Evolutionary conservation across 805 yeast species (phyloP).

Genomic region (Yamadazyma takamatsuzukensis): DNA sequence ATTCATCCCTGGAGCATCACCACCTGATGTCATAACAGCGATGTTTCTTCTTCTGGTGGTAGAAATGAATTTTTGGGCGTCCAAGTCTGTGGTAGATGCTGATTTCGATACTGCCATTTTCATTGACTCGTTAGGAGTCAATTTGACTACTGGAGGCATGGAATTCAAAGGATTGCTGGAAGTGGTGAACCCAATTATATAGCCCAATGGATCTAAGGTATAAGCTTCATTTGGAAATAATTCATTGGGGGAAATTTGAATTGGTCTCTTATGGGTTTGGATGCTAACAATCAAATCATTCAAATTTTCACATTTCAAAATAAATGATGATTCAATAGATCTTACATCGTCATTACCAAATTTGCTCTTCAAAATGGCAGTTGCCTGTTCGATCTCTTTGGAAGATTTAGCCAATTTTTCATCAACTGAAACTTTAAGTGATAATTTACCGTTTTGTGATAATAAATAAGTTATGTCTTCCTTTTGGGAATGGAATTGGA

Average conservation of each 20-base stretch:
- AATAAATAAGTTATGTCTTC: slow-evolving; percentile 18
- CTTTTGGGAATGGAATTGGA: slow-evolving; percentile 19
- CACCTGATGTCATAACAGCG: slow-evolving; percentile 98
- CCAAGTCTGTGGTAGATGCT: slow-evolving; percentile 10
- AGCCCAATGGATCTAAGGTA: slow-evolving; percentile 80
- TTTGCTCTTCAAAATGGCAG: slow-evolving; percentile 15
- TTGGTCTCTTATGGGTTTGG: slow-evolving; percentile 3
- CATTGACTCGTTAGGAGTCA: slow-evolving; percentile 15
- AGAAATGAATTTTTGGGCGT: slow-evolving; percentile 12
- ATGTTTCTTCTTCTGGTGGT: slow-evolving; percentile 48
- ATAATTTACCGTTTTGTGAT: slow-evolving; percentile 18
- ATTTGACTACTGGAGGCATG: slow-evolving; percentile 38
- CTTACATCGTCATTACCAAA: slow-evolving; percentile 45
- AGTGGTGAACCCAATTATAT: slow-evolving; percentile 74
- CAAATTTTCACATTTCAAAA: slow-evolving; percentile 45
- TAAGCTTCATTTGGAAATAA: slow-evolving; percentile 73
- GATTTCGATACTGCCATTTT: slow-evolving; percentile 3
- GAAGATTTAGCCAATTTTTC: slow-evolving; percentile 13
- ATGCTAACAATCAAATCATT: slow-evolving; percentile 27
- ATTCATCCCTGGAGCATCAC: slow-evolving; percentile 99
- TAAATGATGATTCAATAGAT: slow-evolving; percentile 33
- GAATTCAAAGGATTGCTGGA: slow-evolving; percentile 53
- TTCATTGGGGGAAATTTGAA: slow-evolving; percentile 67
- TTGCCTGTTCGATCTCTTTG: slow-evolving; percentile 15
- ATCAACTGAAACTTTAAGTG: slow-evolving; percentile 18